These are phyloP conservation scores for Fusarium graminum DNA, from an alignment of 2,329 filamentous ascomycete species.

Conservation along the genomic window DNA sequence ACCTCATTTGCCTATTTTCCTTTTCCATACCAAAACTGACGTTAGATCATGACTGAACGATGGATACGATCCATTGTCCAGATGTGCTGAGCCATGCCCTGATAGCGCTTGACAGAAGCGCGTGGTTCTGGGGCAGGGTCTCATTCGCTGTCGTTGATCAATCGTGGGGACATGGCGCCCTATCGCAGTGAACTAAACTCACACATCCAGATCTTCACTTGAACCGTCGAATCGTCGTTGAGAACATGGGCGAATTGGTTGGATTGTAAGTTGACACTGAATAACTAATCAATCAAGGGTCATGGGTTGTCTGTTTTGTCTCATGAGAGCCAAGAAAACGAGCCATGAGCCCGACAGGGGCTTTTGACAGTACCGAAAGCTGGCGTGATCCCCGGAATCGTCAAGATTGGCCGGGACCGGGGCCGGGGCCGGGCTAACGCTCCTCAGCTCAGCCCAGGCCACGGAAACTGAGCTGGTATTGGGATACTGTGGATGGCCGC, in stretches of 20 bases:
- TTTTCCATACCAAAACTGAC: constrained; percentile 29
- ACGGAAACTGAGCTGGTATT: constrained; percentile 20
- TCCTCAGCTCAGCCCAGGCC: constrained; percentile 31
- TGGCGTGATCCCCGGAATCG: constrained; percentile 37
- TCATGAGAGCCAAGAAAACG: constrained; percentile 39
- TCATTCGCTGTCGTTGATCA: constrained; percentile 43
- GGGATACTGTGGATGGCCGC: constrained; percentile 30
- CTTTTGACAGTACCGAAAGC: constrained; percentile 32
- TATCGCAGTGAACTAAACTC: constrained; percentile 29
- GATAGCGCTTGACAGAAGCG: constrained; percentile 30
- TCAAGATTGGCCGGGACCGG: constrained; percentile 30
- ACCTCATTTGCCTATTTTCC: constrained; percentile 36
- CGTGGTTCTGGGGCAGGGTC: constrained; percentile 44
- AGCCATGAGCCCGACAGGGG: constrained; percentile 27
- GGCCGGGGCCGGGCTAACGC: constrained; percentile 13
- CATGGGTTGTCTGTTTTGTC: constrained; percentile 9
- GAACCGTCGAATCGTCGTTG: constrained; percentile 20
- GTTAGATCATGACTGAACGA: constrained; percentile 36
- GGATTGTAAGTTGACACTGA: constrained; percentile 27
- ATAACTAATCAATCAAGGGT: constrained; percentile 26
- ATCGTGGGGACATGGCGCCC: constrained; percentile 23
- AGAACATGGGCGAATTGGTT: constrained; percentile 37
- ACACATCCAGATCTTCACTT: constrained; percentile 18
- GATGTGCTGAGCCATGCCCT: constrained; percentile 18
- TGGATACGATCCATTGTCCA: constrained; percentile 19